Evolutionary conservation across 2,329 filamentous ascomycete genomes (phyloP), one percentile per base, ranked within the genome.

Genomic region (Escovopsis sp.): DNA sequence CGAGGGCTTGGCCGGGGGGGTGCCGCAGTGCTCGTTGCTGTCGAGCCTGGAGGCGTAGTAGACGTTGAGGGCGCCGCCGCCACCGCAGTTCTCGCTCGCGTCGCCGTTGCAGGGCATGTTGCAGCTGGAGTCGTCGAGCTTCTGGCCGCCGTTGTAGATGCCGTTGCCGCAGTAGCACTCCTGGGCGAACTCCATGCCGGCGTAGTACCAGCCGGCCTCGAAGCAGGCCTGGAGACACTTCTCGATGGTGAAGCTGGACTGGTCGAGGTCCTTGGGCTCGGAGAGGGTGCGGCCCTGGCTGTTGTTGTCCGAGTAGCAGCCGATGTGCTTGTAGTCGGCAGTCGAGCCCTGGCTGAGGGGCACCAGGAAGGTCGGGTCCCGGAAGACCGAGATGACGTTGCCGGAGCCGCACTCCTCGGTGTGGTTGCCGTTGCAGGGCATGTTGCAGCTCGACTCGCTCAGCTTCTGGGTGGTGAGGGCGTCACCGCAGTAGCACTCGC

Each of bases 231-330:
- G 44, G 43, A 71, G 51, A 41, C 69, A 72, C 30, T 46, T 49
- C 44, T 62, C 56, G 4, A 62, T 65, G 35, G 66, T 70, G 54
- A 71, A 54, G 30, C 47, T 53, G 14, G 50, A 46, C 12, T 51
- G 43, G 27, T 61, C 53, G 13, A 70, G 45, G 34, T 57, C 48
- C 52, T 66, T 59, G 15, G 56, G 57, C 53, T 65, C 71, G 24
- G 60, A 60, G 37, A 74, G 59, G 24, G 71, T 63, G 39, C 63
- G 64, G 34, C 66, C 63, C 40, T 59, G 47, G 38, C 46, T 47
- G 15, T 59, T 60, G 42, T 61, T 51, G 46, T 73, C 71, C 25
- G 61, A 64, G 51, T 71, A 80, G 61, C 79, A 84, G 42, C 79
- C 79, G n/a, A 71, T 54, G 48, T 74, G 69, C 35, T 63, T 61